Evolutionary conservation across 345 rosid genomes (phyloP), one percentile per base, ranked within the genome.

Genomic region (Conringia planisiliqua): DNA sequence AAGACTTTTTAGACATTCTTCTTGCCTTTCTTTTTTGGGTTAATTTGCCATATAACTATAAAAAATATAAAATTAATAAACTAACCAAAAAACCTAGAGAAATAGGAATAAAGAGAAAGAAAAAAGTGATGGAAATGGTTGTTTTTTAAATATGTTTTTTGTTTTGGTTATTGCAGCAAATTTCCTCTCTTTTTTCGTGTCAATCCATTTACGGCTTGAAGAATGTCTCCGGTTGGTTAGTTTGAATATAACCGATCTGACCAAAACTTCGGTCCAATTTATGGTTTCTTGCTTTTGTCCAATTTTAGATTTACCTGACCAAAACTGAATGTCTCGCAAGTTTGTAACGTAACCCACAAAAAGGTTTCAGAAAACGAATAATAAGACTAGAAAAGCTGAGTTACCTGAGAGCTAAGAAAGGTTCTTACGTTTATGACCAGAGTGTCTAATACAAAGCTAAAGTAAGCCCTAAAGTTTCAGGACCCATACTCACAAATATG

Each of bases 401-500:
- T 62, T 2, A 18, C 61, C 30, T 7, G 17, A 56, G 26, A 59
- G 30, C 62, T 40, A 67, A 75, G 11, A 50, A 18, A 75, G 14
- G 63, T 60, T 67, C 54, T 58, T 59, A 59, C 50, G 62, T 39
- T 75, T 42, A 51, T 60, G 63, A 61, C 39, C 27, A 68, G 29
- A 39, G 20, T 75, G 62, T 75, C 79, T 75, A 68, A 54, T 75
- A 68, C 63, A 70, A 64, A 54, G 74, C 74, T 62, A 60, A 48
- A 67, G 68, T 67, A 59, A 10, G 73, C 20, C 60, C 73, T 68
- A 51, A 75, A 30, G 79, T 68, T 60, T 61, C 56, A 61, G 79
- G 79, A 68, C 57, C 16, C 79, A 68, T 68, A 61, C 79, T 51
- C 70, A 75, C 79, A 68, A 33, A 51, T 68, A 75, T 75, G 68